These are phyloP conservation scores for Backusella morwellensis DNA, from an alignment of 192 early-diverging fungal species.

Conservation along the genomic window DNA sequence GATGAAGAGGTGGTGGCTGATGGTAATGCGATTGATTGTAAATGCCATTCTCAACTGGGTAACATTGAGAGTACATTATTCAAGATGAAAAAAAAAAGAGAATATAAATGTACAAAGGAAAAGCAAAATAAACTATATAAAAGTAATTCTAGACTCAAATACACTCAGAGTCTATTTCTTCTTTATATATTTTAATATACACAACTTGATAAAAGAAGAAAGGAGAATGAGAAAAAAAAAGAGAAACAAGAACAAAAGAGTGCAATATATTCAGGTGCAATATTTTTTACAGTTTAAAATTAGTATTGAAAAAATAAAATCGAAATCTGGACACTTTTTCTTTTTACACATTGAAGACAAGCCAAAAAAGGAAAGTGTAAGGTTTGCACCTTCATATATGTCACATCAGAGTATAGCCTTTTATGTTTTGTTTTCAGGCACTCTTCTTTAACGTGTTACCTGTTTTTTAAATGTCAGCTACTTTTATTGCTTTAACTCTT, in stretches of 20 bases:
- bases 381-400: neutral
- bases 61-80: conserved; percentile 3
- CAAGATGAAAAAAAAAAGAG: neutral
- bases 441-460: neutral
- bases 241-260: neutral
- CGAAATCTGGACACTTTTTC: neutral
- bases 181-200: neutral
- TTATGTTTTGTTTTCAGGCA: neutral
- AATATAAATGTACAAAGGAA: neutral
- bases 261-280: neutral
- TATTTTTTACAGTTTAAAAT: neutral
- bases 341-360: neutral
- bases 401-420: neutral
- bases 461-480: neutral
- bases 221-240: neutral
- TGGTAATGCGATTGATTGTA: neutral
- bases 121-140: neutral
- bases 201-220: neutral
- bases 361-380: neutral
- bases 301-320: neutral
- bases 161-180: neutral
- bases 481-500: neutral
- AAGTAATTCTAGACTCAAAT: neutral
- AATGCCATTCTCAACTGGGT: neutral
- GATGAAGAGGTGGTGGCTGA: neutral